Base-by-base conservation (phyloP, 768 basidiomycete genomes). In the Gelatoporia subvermispora region DNA sequence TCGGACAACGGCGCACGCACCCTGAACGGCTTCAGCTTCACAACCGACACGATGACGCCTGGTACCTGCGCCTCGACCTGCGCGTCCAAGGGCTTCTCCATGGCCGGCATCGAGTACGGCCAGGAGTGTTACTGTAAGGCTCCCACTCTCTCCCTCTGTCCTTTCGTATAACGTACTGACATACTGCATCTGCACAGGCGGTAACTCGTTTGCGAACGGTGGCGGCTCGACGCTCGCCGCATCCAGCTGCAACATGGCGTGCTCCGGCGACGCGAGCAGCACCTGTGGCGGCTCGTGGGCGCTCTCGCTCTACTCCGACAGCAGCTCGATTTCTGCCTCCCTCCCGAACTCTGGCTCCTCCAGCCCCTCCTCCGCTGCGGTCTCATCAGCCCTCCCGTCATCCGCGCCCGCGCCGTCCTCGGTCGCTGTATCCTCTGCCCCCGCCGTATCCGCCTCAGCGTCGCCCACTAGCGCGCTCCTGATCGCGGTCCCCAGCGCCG, bases 21-120 rank as follows among this genome's bases (percentile, higher is more conserved):
- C 5, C 60, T 63, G 35, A 56, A 49, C 20, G 60, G 55, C 22
- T 58, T 51, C 58, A 49, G 45, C 45, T 51, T 50, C 48, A 37
- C 53, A 36, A 48, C 45, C 40, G 41, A 48, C 28, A 21, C 39
- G 21, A 60, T 66, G 63, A 70, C 67, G n/a, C 54, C 53, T 37
- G 55, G 56, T 18, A 39, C 28, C 0, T 71, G 70, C 50, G 51
- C 63, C 35, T 25, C 58, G 35, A 58, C 56, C 16, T 72, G 71
- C 54, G 45, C 54, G 1, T 31, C 49, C 22, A 52, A 58, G 43
- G 62, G 63, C 18, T 66, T 60, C 63, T 45, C 52, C 7, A 51
- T 63, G 36, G 68, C 68, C 22, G 69, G 67, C 24, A 38, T 66
- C 36, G 64, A 69, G 55, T 66, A 59, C 55, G 54, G 60, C 45